phyloP scores from a whole-genome alignment of 257 asterid genomes.

The Primulina eburnea region DNA sequence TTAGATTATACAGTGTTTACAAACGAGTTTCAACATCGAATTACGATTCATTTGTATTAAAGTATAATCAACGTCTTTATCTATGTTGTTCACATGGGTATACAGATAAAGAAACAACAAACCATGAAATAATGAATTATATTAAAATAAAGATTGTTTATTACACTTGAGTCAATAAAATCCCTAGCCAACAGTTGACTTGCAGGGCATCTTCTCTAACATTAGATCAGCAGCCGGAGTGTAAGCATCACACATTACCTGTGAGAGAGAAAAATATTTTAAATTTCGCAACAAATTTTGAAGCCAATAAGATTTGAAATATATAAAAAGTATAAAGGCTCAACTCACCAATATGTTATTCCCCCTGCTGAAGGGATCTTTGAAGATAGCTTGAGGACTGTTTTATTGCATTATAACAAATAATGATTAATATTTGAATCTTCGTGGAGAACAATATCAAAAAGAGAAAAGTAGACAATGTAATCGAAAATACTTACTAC shows the following conservation, averaged over 20 bases:
- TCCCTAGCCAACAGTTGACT: too few species aligned
- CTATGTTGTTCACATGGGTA: too few species aligned
- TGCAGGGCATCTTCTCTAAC: too few species aligned
- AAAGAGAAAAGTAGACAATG: background rate
- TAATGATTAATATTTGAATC: slow-evolving; percentile 10
- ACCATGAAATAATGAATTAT: too few species aligned
- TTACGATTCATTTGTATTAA: too few species aligned
- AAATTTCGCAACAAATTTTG: background rate
- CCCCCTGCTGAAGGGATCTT: slow-evolving; percentile 88
- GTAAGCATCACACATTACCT: slow-evolving; percentile 21
- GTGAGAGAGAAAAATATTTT: background rate
- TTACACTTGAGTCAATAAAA: too few species aligned
- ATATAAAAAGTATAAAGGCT: background rate
- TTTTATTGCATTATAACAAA: slow-evolving; percentile 16
- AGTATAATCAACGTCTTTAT: too few species aligned
- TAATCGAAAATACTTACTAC: slow-evolving; percentile 44
- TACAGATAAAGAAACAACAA: too few species aligned
- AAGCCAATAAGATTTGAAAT: background rate
- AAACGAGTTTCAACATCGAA: too few species aligned
- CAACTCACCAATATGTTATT: slow-evolving; percentile 72
- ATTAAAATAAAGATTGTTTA: too few species aligned
- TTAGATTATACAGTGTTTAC: too few species aligned
- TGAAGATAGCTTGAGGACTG: slow-evolving; percentile 95
- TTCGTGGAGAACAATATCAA: background rate
- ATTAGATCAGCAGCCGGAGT: slow-evolving; percentile 32